Percentiles rank a stretch among this genome's conserved stretches.
Evolutionary conservation across 2,329 filamentous ascomycete species (phyloP).

Genomic region (Penicillium concentricum): DNA sequence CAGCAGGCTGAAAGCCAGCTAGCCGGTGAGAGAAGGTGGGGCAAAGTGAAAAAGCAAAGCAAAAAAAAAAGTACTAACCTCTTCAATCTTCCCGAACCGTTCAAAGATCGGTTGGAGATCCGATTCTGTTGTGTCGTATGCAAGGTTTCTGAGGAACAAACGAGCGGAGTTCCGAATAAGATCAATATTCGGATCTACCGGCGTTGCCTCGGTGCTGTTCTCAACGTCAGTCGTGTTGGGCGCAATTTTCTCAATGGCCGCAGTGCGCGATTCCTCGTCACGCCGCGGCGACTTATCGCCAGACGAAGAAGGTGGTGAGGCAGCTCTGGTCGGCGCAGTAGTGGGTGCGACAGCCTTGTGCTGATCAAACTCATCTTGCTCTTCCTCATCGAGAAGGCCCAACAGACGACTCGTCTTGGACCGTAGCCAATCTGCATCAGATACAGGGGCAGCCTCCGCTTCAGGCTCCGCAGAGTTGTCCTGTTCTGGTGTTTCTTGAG

Average conservation of each 20-base stretch:
- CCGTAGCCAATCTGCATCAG: constrained; percentile 88
- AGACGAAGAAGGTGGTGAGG: not conserved
- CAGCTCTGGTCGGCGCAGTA: constrained; percentile 6
- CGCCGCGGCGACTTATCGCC: not conserved
- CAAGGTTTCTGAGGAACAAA: constrained; percentile 84
- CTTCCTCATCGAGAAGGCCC: constrained; percentile 73
- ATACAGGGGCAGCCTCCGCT: constrained; percentile 42
- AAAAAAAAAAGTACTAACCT: constrained; percentile 64
- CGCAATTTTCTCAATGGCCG: constrained; percentile 17
- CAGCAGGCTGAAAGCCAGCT: constrained; percentile 17
- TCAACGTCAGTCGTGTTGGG: constrained; percentile 15
- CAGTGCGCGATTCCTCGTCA: constrained; percentile 22
- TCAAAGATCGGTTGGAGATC: constrained; percentile 71
- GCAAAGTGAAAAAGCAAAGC: constrained; percentile 6
- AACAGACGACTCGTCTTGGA: constrained; percentile 83
- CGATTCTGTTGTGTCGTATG: constrained; percentile 74
- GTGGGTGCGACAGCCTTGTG: constrained; percentile 15
- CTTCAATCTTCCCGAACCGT: constrained; percentile 73
- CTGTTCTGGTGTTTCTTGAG: constrained; percentile 15
- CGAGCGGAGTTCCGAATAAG: constrained; percentile 71
- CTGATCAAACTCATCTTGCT: constrained; percentile 41
- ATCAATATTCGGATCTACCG: constrained; percentile 51
- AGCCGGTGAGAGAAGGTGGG: not conserved
- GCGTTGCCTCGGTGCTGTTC: constrained; percentile 15
- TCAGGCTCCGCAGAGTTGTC: constrained; percentile 23